Percentiles rank a stretch among this genome's conserved stretches.
Conservation (phyloP, 2,329 filamentous ascomycete genomes). For the Sarocladium brachiariae region DNA sequence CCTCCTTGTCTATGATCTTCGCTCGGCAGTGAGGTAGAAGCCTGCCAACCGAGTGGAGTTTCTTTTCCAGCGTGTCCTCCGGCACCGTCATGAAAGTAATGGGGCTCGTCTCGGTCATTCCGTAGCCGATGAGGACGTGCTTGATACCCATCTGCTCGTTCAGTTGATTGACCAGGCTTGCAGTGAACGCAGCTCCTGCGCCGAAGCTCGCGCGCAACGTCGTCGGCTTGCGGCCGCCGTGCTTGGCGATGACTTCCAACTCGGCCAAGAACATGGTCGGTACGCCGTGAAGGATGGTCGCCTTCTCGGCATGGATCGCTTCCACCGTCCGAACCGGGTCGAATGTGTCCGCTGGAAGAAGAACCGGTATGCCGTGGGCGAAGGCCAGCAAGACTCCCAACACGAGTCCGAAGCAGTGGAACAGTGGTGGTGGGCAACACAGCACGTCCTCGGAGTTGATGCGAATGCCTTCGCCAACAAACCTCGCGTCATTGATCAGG, state of each 20-base stretch:
- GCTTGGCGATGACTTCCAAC: conserved; percentile 47
- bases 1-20: conserved; percentile 52
- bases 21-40: conserved; percentile 54
- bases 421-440: conserved; percentile 57
- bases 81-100: conserved; percentile 59
- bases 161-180: conserved; percentile 54
- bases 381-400: conserved; percentile 64
- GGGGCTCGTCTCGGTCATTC: conserved; percentile 62
- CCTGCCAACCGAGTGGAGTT: conserved; percentile 55
- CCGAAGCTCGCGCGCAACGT: conserved; percentile 59
- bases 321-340: conserved; percentile 50
- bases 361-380: conserved; percentile 54
- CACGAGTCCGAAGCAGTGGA: conserved; percentile 67
- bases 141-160: conserved; percentile 52
- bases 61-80: conserved; percentile 56
- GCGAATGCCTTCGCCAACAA: conserved; percentile 18
- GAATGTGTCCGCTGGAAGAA: conserved; percentile 63
- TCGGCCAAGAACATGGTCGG: conserved; percentile 68
- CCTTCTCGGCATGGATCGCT: conserved; percentile 42
- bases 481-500: conserved; percentile 55
- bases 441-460: conserved; percentile 54
- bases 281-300: conserved; percentile 46
- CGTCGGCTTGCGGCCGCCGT: conserved; percentile 14
- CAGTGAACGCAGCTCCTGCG: conserved; percentile 56
- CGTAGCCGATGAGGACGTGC: conserved; percentile 48